A percentile compares a stretch with the other conserved stretches of the same genome.
Conservation (phyloP, 371 early-diverging fungal species). For the Dinochytrium kinnereticum region DNA sequence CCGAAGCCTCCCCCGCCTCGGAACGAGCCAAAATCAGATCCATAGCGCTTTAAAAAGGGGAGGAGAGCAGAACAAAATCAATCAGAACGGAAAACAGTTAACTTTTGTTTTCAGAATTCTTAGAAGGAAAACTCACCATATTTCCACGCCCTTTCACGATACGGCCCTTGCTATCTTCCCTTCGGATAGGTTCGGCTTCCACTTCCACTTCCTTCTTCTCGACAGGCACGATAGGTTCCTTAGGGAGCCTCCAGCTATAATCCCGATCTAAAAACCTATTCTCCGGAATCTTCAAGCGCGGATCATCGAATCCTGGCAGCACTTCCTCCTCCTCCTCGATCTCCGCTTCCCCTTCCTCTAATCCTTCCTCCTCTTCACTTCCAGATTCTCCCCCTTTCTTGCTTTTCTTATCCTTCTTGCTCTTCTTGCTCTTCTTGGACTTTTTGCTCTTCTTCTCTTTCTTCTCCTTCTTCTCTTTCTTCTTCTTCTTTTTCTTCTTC, state of each 20-base stretch:
- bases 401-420: conserved; percentile 20
- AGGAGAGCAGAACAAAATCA: not conserved
- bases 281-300: conserved; percentile 16
- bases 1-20: not conserved
- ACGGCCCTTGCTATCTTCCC: conserved; percentile 37
- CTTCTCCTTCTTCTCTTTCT: conserved; percentile 21
- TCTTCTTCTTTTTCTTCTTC: conserved; percentile 23
- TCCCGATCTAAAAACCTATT: conserved; percentile 38
- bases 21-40: conserved; percentile 4
- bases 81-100: not conserved
- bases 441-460: conserved; percentile 24
- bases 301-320: conserved; percentile 7
- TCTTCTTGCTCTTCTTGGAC: conserved; percentile 23
- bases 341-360: conserved; percentile 10
- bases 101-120: not conserved
- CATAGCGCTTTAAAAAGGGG: not conserved
- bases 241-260: not conserved
- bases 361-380: conserved; percentile 3
- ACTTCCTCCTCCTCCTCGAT: conserved; percentile 17
- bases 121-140: conserved; percentile 17
- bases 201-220: conserved; percentile 4
- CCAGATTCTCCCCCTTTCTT: conserved; percentile 14
- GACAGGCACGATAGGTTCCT: not conserved
- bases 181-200: not conserved
- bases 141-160: conserved; percentile 43